Conservation (phyloP, 768 basidiomycete species). For the Scleroderma bovista region DNA sequence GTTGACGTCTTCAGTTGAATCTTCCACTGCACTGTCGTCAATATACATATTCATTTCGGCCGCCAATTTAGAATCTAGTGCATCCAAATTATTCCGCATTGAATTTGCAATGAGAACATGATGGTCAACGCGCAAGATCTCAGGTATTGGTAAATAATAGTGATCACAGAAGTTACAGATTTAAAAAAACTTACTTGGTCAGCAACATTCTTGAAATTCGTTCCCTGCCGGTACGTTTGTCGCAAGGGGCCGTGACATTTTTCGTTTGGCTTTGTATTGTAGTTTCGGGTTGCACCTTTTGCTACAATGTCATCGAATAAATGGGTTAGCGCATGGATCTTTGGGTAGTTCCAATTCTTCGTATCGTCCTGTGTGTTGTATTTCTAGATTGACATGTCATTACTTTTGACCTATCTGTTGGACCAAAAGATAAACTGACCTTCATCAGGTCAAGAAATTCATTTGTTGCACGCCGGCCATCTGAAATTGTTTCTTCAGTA, state of each 20-base stretch:
- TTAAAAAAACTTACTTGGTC: slow-evolving; percentile 22
- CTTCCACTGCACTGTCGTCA: neutral
- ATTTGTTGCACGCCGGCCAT: no score
- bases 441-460: no score
- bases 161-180: neutral
- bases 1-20: neutral
- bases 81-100: neutral
- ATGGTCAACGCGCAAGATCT: slow-evolving; percentile 13
- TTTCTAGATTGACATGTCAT: neutral
- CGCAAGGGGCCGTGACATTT: slow-evolving; percentile 24
- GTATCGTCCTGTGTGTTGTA: neutral
- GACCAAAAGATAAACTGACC: neutral
- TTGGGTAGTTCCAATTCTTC: slow-evolving; percentile 32
- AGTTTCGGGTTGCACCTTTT: slow-evolving; percentile 28
- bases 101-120: slow-evolving; percentile 4
- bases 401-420: neutral
- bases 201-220: slow-evolving; percentile 32
- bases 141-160: neutral
- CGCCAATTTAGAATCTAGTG: neutral
- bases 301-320: slow-evolving; percentile 26
- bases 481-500: no score
- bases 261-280: slow-evolving; percentile 30
- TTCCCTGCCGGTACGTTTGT: slow-evolving; percentile 17
- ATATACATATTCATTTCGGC: slow-evolving; percentile 6
- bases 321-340: slow-evolving; percentile 28